Evolutionary conservation across 2,329 filamentous ascomycete species (phyloP).

Genomic region (Alternaria alternata): DNA sequence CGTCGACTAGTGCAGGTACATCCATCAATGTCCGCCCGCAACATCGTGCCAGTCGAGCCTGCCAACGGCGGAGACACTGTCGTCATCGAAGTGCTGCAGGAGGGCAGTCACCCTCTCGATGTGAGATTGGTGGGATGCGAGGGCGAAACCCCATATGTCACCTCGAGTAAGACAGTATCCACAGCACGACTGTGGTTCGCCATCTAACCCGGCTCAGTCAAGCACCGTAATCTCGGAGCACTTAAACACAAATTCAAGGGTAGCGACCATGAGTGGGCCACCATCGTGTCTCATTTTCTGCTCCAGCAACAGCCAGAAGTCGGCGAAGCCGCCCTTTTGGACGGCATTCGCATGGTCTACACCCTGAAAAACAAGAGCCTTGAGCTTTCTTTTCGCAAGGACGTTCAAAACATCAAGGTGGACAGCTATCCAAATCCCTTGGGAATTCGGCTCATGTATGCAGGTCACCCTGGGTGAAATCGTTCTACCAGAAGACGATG

Average conservation of each 20-base stretch:
- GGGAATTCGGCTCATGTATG: background rate
- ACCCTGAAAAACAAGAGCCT: conserved; percentile 63
- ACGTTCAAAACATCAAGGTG: conserved; percentile 71
- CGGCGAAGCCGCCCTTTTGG: conserved; percentile 57
- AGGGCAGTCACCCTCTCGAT: conserved; percentile 66
- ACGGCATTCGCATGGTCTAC: conserved; percentile 67
- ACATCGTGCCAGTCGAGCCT: conserved; percentile 67
- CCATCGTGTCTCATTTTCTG: conserved; percentile 66
- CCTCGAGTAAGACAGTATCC: conserved; percentile 61
- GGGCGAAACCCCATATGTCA: conserved; percentile 66
- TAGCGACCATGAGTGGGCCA: conserved; percentile 69
- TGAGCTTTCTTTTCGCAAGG: conserved; percentile 70
- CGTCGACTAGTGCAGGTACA: conserved; percentile 7
- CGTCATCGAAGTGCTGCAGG: conserved; percentile 66
- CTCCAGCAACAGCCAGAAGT: conserved; percentile 53
- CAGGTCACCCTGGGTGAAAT: conserved; percentile 70
- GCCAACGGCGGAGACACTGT: conserved; percentile 64
- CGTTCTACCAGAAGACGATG: conserved; percentile 62
- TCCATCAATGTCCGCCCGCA: conserved; percentile 27
- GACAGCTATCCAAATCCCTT: conserved; percentile 31
- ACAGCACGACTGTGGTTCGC: conserved; percentile 20
- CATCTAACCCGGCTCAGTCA: conserved; percentile 43
- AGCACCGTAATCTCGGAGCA: conserved; percentile 41
- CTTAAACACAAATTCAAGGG: conserved; percentile 48
- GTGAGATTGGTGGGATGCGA: conserved; percentile 74